A percentile compares a stretch with the other conserved stretches of the same genome.
These are phyloP conservation scores for Puccinia coronata DNA, from an alignment of 1,284 basidiomycete genomes.

Conservation along the genomic window DNA sequence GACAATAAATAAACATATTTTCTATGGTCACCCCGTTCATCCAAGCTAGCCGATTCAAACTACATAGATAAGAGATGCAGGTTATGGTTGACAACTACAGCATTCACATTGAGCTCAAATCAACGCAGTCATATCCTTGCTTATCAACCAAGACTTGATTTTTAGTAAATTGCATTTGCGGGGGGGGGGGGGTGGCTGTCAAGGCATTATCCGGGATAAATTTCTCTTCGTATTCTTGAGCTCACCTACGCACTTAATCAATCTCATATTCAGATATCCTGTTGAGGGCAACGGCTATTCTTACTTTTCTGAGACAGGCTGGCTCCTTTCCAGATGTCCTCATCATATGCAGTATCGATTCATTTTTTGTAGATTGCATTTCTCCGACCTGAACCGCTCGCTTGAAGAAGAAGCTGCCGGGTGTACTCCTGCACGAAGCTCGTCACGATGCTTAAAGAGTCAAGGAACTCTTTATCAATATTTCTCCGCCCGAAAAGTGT, in stretches of 20 bases:
- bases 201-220: neutral
- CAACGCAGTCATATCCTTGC: neutral
- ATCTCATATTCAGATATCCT: neutral
- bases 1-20: neutral
- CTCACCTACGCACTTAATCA: neutral
- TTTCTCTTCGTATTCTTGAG: neutral
- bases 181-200: neutral
- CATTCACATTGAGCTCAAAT: neutral
- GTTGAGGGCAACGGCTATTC: neutral
- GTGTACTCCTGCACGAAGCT: neutral
- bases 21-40: conserved; percentile 2
- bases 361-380: neutral
- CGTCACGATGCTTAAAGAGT: neutral
- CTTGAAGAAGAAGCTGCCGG: neutral
- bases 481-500: conserved; percentile 28
- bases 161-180: neutral
- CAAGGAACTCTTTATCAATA: conserved; percentile 13
- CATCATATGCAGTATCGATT: neutral
- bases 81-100: neutral
- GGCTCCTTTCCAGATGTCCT: neutral
- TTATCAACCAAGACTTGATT: neutral
- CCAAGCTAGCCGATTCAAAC: neutral
- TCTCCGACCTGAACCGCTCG: neutral
- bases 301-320: neutral
- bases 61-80: neutral